Evolutionary conservation across 495 filamentous ascomycete genomes (phyloP).

Genomic region (Aspergillus haitiensis): DNA sequence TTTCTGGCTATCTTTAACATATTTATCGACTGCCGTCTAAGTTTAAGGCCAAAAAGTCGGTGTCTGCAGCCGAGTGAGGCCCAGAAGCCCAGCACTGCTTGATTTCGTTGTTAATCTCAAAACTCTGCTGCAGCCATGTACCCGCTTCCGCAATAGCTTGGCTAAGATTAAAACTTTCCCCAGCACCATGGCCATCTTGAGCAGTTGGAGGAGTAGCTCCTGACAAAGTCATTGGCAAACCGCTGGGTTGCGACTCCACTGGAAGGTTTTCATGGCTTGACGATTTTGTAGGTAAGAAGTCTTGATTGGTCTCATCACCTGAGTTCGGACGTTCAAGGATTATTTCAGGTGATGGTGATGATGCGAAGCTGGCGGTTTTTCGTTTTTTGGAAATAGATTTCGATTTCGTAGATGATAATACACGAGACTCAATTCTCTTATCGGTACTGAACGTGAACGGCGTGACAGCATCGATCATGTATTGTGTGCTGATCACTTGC

Average conservation of each 20-base stretch:
- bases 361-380: constrained; percentile 18
- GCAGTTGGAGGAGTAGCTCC: constrained; percentile 37
- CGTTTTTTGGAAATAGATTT: constrained; percentile 18
- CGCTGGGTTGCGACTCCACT: constrained; percentile 18
- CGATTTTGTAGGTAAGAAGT: constrained; percentile 3
- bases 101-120: constrained; percentile 38
- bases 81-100: constrained; percentile 20
- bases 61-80: neutral
- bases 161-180: constrained; percentile 42
- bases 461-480: constrained; percentile 50
- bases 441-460: constrained; percentile 50
- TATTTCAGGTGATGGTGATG: constrained; percentile 15
- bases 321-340: constrained; percentile 3
- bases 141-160: constrained; percentile 48
- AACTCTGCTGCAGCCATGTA: constrained; percentile 48
- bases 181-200: constrained; percentile 40
- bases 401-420: constrained; percentile 16
- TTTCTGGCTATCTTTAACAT: too few relatives aligned
- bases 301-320: constrained; percentile 9
- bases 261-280: constrained; percentile 6
- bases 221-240: constrained; percentile 35
- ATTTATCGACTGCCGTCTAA: too few relatives aligned
- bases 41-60: neutral
- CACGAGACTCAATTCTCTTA: constrained; percentile 31
- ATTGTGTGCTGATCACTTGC: constrained; percentile 50